A percentile compares a stretch with the other conserved stretches of the same genome.
Conservation (phyloP, 192 early-diverging fungal genomes). For the Coemansia sp. region DNA sequence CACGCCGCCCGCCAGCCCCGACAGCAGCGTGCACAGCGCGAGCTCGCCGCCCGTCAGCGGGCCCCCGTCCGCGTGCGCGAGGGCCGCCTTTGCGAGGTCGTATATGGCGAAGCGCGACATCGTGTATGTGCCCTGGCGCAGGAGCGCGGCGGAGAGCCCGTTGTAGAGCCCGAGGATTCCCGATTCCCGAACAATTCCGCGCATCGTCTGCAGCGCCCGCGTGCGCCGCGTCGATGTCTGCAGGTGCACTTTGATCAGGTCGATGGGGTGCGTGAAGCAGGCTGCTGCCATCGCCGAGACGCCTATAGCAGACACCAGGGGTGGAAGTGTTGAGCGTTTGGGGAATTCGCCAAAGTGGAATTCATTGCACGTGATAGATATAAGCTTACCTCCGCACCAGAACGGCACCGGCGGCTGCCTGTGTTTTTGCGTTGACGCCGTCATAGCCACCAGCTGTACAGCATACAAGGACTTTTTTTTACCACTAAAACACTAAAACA, state of each 20-base stretch:
- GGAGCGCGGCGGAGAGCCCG: constrained; percentile 70
- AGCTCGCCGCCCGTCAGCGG: constrained; percentile 11
- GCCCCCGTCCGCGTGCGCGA: constrained; percentile 15
- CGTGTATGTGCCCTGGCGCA: constrained; percentile 77
- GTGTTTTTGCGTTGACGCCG: background rate
- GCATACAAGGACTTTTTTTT: too few relatives aligned
- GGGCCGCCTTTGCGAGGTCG: constrained; percentile 49
- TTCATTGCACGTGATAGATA: background rate
- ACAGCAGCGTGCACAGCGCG: constrained; percentile 21
- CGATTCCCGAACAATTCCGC: constrained; percentile 70
- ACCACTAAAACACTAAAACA: background rate
- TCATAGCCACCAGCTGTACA: background rate
- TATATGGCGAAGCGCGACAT: constrained; percentile 78
- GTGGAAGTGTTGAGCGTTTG: too few relatives aligned
- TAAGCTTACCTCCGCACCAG: constrained; percentile 55
- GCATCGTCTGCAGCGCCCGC: constrained; percentile 44
- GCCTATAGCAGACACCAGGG: too few relatives aligned
- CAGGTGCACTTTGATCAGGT: constrained; percentile 86
- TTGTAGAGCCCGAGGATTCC: constrained; percentile 79
- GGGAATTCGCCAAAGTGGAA: background rate
- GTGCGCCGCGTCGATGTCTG: constrained; percentile 66
- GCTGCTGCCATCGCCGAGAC: constrained; percentile 50
- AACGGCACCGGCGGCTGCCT: constrained; percentile 40
- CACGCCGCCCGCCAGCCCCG: constrained; percentile 58
- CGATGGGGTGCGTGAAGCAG: constrained; percentile 77